Evolutionary conservation across 305 asterid species (phyloP).

Genomic region (Striga hermonthica): DNA sequence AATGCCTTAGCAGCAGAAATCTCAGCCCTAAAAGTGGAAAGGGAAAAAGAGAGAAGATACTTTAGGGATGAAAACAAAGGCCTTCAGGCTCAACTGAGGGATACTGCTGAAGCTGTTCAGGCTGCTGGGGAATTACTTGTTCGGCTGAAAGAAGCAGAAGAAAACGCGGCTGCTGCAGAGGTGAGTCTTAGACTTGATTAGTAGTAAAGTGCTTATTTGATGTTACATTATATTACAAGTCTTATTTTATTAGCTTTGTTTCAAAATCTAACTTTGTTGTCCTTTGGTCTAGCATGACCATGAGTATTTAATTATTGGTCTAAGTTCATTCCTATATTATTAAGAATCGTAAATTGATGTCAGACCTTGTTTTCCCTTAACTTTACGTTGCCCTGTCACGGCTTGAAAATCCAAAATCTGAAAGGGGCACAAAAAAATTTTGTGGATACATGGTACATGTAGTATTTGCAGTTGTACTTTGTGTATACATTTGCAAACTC

Average conservation of each 20-base stretch:
- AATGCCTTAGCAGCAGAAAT: conserved; percentile 91
- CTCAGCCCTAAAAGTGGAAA: conserved; percentile 73
- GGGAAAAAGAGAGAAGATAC: conserved; percentile 80
- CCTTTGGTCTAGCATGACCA: conserved; percentile 2
- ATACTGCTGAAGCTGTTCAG: conserved; percentile 99
- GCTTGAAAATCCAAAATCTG: too few species aligned
- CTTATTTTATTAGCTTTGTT: neutral
- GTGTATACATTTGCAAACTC: too few species aligned
- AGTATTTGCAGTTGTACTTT: too few species aligned
- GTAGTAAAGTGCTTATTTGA: conserved; percentile 23
- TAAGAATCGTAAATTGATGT: neutral
- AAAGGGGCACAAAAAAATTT: too few species aligned
- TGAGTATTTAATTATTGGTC: neutral
- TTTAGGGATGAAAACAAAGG: conserved; percentile 83
- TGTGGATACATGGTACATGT: too few species aligned
- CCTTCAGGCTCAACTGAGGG: conserved; percentile 91
- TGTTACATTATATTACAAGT: conserved; percentile 23
- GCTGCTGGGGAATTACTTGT: conserved; percentile 98
- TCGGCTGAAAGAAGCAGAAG: conserved; percentile 92
- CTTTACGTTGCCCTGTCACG: neutral
- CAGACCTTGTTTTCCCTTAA: neutral
- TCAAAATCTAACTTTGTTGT: conserved; percentile 12
- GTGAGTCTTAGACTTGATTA: conserved; percentile 45
- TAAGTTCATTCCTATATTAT: neutral
- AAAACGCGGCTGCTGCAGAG: conserved; percentile 76